A percentile compares a stretch with the other conserved stretches of the same genome.
Conservation (phyloP, 2,329 filamentous ascomycete genomes). For the Paraconiothyrium brasiliense region DNA sequence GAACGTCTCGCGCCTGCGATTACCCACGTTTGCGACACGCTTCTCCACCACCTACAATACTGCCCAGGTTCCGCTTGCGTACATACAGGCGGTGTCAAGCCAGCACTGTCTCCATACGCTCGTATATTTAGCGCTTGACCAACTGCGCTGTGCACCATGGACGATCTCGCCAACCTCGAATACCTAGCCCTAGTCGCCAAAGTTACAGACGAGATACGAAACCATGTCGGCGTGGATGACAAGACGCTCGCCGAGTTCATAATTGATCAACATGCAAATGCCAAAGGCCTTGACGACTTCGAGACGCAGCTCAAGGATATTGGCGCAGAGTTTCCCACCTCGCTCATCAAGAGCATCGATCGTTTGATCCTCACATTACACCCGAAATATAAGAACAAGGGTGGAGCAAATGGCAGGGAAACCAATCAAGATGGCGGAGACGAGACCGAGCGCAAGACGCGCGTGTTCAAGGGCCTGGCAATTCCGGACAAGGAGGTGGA, state of each 20-base stretch:
- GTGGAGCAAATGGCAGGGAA: conserved; percentile 40
- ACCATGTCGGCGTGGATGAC: conserved; percentile 90
- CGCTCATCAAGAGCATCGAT: conserved; percentile 90
- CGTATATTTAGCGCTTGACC: conserved; percentile 15
- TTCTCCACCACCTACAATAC: not conserved
- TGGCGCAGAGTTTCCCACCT: conserved; percentile 84
- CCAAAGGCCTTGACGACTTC: conserved; percentile 75
- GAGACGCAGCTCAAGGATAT: conserved; percentile 77
- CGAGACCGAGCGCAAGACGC: conserved; percentile 74
- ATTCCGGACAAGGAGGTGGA: conserved; percentile 78
- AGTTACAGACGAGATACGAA: conserved; percentile 92
- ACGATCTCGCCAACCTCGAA: conserved; percentile 91
- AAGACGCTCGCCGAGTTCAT: conserved; percentile 97
- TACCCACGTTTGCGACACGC: not conserved
- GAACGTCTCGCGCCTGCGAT: not conserved
- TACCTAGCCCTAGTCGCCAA: conserved; percentile 93
- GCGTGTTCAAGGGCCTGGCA: conserved; percentile 89
- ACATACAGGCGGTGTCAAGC: not conserved
- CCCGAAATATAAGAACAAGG: conserved; percentile 78
- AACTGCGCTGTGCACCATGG: conserved; percentile 65
- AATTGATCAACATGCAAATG: conserved; percentile 86
- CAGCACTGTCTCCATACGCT: not conserved
- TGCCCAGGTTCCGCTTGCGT: not conserved
- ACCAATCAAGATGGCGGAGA: conserved; percentile 59
- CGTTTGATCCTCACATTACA: conserved; percentile 89